These are phyloP conservation scores for Penstemon newberryi DNA, from an alignment of 257 asterid genomes.

Conservation along the genomic window DNA sequence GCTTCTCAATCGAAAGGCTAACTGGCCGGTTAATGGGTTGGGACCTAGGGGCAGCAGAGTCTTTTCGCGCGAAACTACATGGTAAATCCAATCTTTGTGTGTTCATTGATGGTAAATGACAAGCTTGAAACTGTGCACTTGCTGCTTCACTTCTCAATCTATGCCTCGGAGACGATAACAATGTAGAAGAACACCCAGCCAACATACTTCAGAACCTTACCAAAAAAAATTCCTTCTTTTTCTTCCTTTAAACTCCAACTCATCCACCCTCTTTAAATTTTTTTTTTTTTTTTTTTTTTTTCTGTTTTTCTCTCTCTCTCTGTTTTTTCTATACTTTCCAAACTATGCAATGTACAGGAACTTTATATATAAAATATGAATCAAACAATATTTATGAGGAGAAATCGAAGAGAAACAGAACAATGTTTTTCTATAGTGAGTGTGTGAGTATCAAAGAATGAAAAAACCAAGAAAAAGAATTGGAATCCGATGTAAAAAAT, in stretches of 20 bases:
- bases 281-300: constrained; percentile 27
- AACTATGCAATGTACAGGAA: constrained; percentile 36
- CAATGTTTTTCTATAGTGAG: constrained; percentile 51
- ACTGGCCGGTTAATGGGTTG: constrained; percentile 69
- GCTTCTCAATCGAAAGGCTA: constrained; percentile 67
- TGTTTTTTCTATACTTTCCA: constrained; percentile 21
- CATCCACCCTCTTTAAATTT: constrained; percentile 39
- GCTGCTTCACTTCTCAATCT: constrained; percentile 87
- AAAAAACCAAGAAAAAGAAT: constrained; percentile 37
- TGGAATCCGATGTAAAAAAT: constrained; percentile 94
- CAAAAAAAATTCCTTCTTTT: constrained; percentile 33
- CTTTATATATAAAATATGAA: constrained; percentile 11
- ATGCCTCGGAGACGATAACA: constrained; percentile 80
- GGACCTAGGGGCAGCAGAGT: constrained; percentile 38
- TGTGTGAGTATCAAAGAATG: constrained; percentile 53
- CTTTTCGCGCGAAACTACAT: constrained; percentile 65
- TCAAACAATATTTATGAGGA: constrained; percentile 33
- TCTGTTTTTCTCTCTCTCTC: constrained; percentile 24
- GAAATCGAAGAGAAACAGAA: constrained; percentile 68
- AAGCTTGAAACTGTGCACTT: constrained; percentile 72
- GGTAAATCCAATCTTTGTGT: constrained; percentile 94
- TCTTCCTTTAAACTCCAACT: constrained; percentile 39
- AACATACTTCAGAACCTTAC: constrained; percentile 73
- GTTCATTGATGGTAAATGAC: constrained; percentile 90
- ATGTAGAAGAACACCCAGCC: constrained; percentile 96